These are phyloP conservation scores for Pinus tabuliformis DNA, from an alignment of 75 land plant species.

Conservation along the genomic window DNA sequence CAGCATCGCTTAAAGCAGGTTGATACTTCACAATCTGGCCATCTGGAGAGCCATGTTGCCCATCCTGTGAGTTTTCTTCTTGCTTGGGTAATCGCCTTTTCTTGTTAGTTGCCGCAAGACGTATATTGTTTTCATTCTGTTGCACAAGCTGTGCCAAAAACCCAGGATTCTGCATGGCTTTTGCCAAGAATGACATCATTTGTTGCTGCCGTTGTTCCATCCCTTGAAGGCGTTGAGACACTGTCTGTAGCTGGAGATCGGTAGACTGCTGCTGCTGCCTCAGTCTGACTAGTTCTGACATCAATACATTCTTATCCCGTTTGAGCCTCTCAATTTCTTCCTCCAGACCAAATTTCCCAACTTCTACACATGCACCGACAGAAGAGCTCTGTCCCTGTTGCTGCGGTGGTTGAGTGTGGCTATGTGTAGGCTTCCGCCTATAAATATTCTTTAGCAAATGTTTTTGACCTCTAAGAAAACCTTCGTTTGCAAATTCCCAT, in stretches of 20 bases:
- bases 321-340: slow-evolving; percentile 84
- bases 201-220: slow-evolving; percentile 87
- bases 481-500: slow-evolving; percentile 95
- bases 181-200: slow-evolving; percentile 87
- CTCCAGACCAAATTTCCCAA: slow-evolving; percentile 78
- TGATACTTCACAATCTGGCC: slow-evolving; percentile 73
- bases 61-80: slow-evolving; percentile 19
- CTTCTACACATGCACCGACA: slow-evolving; percentile 67
- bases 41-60: slow-evolving; percentile 18
- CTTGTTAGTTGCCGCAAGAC: slow-evolving; percentile 42
- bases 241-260: slow-evolving; percentile 51
- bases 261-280: slow-evolving; percentile 81
- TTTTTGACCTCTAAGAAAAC: slow-evolving; percentile 71
- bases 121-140: slow-evolving; percentile 60
- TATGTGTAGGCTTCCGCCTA: slow-evolving; percentile 54
- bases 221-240: slow-evolving; percentile 62
- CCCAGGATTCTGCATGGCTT: slow-evolving; percentile 72
- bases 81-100: slow-evolving; percentile 74
- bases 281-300: slow-evolving; percentile 69
- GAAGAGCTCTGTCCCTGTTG: slow-evolving; percentile 35
- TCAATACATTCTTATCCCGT: slow-evolving; percentile 75
- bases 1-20: slow-evolving; percentile 59
- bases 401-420: slow-evolving; percentile 38
- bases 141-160: slow-evolving; percentile 71
- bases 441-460: slow-evolving; percentile 60